Evolutionary conservation across 495 filamentous ascomycete genomes (phyloP), one percentile per base, ranked within the genome.

Genomic region (Podospora didyma): DNA sequence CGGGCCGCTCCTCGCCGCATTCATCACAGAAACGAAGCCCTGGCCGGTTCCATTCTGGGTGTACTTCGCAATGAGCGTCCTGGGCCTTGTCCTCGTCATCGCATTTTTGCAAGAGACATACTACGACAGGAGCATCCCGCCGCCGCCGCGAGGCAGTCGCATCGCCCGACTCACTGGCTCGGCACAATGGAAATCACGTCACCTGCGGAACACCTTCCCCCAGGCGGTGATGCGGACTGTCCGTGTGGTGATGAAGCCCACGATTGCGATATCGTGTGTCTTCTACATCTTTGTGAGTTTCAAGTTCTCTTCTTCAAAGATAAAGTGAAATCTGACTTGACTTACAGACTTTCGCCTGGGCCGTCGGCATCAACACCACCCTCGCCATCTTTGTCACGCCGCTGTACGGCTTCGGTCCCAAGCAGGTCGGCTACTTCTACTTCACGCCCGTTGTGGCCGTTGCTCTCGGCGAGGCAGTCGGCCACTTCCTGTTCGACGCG

Each of bases 331-430:
- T 28, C 1, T 7, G 31, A 14, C 46, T 17, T 24, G 23, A 41
- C 53, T 16, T 22, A 12, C 28, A 69, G 64, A 81, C 71, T 6
- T 86, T 85, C 62, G 79, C 81, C 11, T 86, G 82, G 82, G 76
- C 77, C 6, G 77, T 86, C 12, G 82, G 80, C 7, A 81, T 86
- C 65, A 86, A 87, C 59, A 82, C 82, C 0, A 86, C 83, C 2
- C 69, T 84, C 11, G 71, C 76, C 23, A 80, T 86, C 45, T 80
- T 82, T 57, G 63, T 86, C 9, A 73, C 72, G 0, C 74, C 74
- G 0, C 61, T 77, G 5, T 87, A 86, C 69, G 73, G 73, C 16
- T 86, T 87, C 58, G 74, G 71, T 1, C 70, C 78, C 0, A 72
- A 75, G 42, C 72, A 78, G 42, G 75, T 84, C 23, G 83, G 82